Percentiles rank a stretch among this genome's conserved stretches.
These are phyloP conservation scores for Williopsis jadinii DNA, from an alignment of 1,139 yeast genomes.

Conservation along the genomic window DNA sequence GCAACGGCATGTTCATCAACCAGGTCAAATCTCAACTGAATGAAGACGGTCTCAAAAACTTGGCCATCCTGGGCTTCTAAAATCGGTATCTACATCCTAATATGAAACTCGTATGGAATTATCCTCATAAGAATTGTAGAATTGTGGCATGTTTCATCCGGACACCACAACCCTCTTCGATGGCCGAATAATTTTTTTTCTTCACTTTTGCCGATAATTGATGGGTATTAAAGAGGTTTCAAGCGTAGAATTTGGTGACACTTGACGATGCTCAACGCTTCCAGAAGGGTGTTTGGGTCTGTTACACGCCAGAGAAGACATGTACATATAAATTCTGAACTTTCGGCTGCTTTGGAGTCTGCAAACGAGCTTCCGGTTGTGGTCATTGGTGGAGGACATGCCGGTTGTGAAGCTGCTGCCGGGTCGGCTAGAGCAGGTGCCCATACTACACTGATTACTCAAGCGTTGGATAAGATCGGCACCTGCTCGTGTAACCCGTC, in stretches of 20 bases:
- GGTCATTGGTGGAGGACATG: conserved; percentile 97
- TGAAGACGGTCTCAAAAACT: conserved; percentile 29
- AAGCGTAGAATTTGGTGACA: no score
- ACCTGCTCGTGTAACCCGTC: conserved; percentile 97
- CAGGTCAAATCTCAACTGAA: conserved; percentile 29
- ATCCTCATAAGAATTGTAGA: no score
- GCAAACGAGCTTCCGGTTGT: conserved; percentile 58
- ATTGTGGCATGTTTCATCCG: no score
- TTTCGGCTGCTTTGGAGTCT: conserved; percentile 26
- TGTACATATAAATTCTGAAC: conserved; percentile 32
- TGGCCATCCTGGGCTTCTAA: conserved; percentile 23
- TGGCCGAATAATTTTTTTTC: no score
- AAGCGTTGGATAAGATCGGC: conserved; percentile 68
- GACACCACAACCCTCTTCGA: no score
- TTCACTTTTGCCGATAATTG: no score
- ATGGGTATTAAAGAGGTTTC: no score
- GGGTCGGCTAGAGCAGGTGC: conserved; percentile 87
- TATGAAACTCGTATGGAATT: no score
- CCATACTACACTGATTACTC: conserved; percentile 65
- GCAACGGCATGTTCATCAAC: conserved; percentile 22
- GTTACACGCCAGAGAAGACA: conserved; percentile 1
- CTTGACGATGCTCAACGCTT: background rate
- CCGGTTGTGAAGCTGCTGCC: conserved; percentile 96
- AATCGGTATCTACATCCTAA: no score
- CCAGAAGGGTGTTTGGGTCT: background rate